Evolutionary conservation across 208 protist species (phyloP).

Genomic region (Wallacemonas sp.): DNA sequence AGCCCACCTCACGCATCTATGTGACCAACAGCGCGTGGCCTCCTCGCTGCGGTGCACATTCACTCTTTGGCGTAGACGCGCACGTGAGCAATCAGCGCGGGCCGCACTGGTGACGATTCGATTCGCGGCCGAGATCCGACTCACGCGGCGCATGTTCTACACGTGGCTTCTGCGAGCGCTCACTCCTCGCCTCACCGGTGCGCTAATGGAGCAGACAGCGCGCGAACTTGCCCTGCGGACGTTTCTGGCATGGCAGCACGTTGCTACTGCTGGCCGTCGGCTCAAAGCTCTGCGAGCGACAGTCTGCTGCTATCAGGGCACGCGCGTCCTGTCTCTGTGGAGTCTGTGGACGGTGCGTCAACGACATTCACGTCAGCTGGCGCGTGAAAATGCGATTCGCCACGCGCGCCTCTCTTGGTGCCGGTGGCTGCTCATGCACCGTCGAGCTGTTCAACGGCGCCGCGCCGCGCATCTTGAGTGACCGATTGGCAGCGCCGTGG

Average conservation of each 20-base stretch:
- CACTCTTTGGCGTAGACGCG: neutral
- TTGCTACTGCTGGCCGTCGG: neutral
- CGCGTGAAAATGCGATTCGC: constrained; percentile 9
- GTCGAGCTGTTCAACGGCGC: constrained; percentile 18
- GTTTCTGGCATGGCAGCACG: neutral
- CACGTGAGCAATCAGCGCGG: neutral
- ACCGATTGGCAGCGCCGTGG: too few species aligned
- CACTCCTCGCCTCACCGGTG: neutral
- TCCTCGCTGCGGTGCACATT: too few species aligned
- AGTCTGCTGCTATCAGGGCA: neutral
- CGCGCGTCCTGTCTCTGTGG: constrained; percentile 26
- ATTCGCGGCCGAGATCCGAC: neutral
- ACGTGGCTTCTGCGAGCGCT: neutral
- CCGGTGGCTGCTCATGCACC: constrained; percentile 24
- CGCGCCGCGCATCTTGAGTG: neutral
- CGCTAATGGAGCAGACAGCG: neutral
- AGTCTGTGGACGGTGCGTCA: constrained; percentile 27
- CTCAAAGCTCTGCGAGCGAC: too few species aligned
- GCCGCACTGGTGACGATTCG: neutral
- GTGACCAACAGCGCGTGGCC: too few species aligned
- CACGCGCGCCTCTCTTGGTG: constrained; percentile 23
- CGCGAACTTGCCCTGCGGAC: neutral
- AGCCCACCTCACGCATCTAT: too few species aligned
- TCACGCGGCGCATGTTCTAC: neutral
- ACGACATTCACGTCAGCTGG: constrained; percentile 19